Evolutionary conservation across 331 rosid species (phyloP).

Genomic region (Malus hybrid): DNA sequence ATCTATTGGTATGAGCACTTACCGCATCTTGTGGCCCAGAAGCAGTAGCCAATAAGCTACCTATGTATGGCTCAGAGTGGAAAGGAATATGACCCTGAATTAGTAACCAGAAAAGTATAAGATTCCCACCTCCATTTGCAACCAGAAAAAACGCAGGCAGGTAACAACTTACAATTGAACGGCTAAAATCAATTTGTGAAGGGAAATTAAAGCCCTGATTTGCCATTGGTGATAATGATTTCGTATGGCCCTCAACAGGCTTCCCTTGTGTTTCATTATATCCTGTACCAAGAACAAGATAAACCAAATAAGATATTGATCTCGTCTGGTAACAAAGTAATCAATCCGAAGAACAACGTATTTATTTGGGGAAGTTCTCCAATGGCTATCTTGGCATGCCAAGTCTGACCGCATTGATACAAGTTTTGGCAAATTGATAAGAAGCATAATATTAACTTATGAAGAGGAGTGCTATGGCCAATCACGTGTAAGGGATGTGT

Average conservation of each 20-base stretch:
- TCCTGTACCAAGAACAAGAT: constrained; percentile 26
- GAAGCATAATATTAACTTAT: background rate
- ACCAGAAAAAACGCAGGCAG: constrained; percentile 20
- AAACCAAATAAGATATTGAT: constrained; percentile 18
- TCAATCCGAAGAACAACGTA: background rate
- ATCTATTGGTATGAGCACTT: constrained; percentile 19
- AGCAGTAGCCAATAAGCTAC: constrained; percentile 32
- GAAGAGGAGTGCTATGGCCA: no score
- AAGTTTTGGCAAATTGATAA: background rate
- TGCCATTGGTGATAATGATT: constrained; percentile 19
- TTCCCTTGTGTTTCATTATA: constrained; percentile 22
- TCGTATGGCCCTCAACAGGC: constrained; percentile 16
- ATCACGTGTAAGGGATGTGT: no score
- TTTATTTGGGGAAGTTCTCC: background rate
- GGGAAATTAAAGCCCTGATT: constrained; percentile 37
- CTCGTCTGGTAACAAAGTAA: constrained; percentile 13
- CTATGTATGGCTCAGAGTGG: constrained; percentile 47
- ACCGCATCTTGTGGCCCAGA: constrained; percentile 54
- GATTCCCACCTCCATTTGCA: constrained; percentile 8
- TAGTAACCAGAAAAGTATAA: background rate
- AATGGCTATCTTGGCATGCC: background rate
- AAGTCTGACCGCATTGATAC: background rate
- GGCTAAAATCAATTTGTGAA: constrained; percentile 33
- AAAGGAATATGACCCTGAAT: constrained; percentile 53
- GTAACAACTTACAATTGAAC: constrained; percentile 39